Base-by-base conservation (phyloP, 768 basidiomycete genomes). In the Suillus plorans region DNA sequence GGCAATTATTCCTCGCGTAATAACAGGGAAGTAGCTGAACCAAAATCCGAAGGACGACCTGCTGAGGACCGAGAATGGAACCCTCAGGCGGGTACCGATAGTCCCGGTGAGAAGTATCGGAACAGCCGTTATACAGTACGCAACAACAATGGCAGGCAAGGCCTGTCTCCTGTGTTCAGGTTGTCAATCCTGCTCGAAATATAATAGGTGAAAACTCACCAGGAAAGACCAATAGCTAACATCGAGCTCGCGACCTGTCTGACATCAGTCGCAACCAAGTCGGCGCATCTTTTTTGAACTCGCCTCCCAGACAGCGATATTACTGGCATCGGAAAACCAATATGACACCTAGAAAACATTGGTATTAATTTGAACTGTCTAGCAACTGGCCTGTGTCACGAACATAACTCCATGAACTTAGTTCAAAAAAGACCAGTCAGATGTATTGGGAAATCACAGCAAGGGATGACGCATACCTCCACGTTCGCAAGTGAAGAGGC, bases 11-110 rank as follows among this genome's bases (percentile, higher is more conserved):
- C 88, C 84, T 25, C 92, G 85, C 68, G 90, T 92, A 64, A 94
- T 73, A 55, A 95, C 90, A 64, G 86, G 87, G 74, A 94, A 94
- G 77, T 94, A 94, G 72, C 90, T 91, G 68, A 94, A 84, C 87
- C 90, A 95, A 78, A 94, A 95, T 0, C 94, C 94, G 69, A 95
- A 91, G 1, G 90, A 92, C 0, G 92, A 92, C 18, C 94, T 82
- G 69, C 89, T 92, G n/a, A 94, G 80, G 59, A 95, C 84, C 0
- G 84, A 83, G 72, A 94, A 94, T 0, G 90, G 85, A 31, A 94
- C 79, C 68, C 92, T 91, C 53, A 92, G 82, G 22, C 89, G 85
- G 31, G 92, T 89, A 31, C 93, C 91, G 34, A 86, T 82, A 5
- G 89, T 87, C 58, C 93, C 93, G 70, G 93, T 95, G 57, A 91